Conservation (phyloP, 176 grass and related monocot species). For the Zoysia pacifica region DNA sequence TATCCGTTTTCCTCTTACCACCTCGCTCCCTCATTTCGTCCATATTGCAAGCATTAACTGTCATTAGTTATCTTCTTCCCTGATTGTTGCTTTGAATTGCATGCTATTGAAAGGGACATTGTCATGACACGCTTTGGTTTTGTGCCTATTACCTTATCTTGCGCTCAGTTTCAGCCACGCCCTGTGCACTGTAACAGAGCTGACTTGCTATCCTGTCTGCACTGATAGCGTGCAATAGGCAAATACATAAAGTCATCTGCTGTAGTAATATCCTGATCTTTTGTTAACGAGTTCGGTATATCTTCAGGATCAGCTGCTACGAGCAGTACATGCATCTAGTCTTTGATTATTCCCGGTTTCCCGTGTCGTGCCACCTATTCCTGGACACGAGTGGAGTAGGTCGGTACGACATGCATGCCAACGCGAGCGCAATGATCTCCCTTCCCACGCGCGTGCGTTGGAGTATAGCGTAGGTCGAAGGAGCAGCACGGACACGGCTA, state of each 20-base stretch:
- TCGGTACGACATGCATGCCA: neutral
- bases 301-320: neutral
- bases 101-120: too few relatives aligned
- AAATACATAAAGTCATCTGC: neutral
- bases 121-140: too few relatives aligned
- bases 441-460: neutral
- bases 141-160: too few relatives aligned
- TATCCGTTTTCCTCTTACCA: neutral
- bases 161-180: too few relatives aligned
- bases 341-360: neutral
- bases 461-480: neutral
- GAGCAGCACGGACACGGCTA: neutral
- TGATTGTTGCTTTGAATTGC: too few relatives aligned
- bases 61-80: too few relatives aligned
- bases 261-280: neutral
- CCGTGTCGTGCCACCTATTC: neutral
- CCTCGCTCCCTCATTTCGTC: neutral
- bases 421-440: neutral
- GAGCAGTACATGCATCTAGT: neutral
- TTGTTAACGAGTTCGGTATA: neutral
- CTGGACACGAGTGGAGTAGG: conserved; percentile 19
- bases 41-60: too few relatives aligned
- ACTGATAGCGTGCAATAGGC: too few relatives aligned
- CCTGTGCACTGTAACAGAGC: too few relatives aligned
- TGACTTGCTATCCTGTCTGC: too few relatives aligned